phyloP scores from a whole-genome alignment of 495 filamentous ascomycete species.

The Lasiosphaeria miniovina region DNA sequence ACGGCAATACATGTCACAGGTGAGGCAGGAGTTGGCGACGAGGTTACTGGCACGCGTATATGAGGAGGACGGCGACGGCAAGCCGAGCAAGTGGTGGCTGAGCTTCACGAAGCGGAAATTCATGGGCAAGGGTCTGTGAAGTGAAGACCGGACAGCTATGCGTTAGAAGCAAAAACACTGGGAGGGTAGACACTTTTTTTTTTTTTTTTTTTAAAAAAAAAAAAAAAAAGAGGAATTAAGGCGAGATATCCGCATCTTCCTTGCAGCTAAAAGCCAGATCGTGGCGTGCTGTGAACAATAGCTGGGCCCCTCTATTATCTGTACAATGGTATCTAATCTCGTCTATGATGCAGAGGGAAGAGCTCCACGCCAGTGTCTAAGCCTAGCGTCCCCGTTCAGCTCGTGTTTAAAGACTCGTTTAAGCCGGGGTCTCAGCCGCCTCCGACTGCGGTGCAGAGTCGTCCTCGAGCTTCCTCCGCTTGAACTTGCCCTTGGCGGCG shows the following conservation, averaged over 20 bases:
- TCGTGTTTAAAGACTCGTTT: not conserved
- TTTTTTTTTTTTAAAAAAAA: not conserved
- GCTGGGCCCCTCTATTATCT: not conserved
- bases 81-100: conserved; percentile 97
- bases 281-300: not conserved
- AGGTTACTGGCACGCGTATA: conserved; percentile 83
- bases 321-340: not conserved
- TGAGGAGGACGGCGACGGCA: conserved; percentile 68
- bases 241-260: too few species aligned
- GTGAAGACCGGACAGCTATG: not conserved
- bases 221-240: not conserved
- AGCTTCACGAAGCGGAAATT: conserved; percentile 99
- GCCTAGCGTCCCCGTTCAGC: not conserved
- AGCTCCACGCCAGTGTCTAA: not conserved
- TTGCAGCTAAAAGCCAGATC: not conserved
- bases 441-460: conserved; percentile 15
- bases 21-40: conserved; percentile 83
- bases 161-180: not conserved
- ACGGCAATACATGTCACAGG: conserved; percentile 82
- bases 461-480: conserved; percentile 57
- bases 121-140: conserved; percentile 88
- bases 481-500: conserved; percentile 74
- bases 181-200: not conserved
- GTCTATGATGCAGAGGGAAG: not conserved
- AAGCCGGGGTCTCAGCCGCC: conserved; percentile 28